Base-by-base conservation (phyloP, 306 rosid species). In the Malus sieversii region DNA sequence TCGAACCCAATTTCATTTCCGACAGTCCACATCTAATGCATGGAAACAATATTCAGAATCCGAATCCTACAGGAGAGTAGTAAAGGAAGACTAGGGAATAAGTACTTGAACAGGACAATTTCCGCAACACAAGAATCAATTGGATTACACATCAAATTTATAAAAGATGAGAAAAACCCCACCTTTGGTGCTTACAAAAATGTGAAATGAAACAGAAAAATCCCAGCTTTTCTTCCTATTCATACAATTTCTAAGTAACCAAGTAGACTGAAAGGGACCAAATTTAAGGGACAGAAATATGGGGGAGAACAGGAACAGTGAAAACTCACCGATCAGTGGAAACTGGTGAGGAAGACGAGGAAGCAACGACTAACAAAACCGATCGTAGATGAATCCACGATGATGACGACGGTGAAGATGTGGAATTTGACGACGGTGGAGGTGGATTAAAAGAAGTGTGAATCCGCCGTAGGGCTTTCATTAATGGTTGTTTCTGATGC, bases 381-480 rank as follows among this genome's bases (percentile, higher is more conserved):
- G 75, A 77, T 77, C 75, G 80, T 75, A 77, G 8, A 77, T 77
- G 80, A 69, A 77, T 32, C 80, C 80, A 77, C 60, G 68, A 73
- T 44, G 77, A 77, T 30, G 80, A 66, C 2, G 80, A 77, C 8
- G 65, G 38, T 8, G 74, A 30, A 12, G 79, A 76, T 25, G 68
- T 53, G 10, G 80, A 57, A 29, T 79, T 79, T 57, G 79, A 51
- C 51, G 83, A 40, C 51, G 75, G 40, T 11, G 83, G 74, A 35
- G 83, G 53, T 12, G 83, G 62, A 74, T 63, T 25, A 79, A 74
- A 73, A 60, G 80, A 77, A 59, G 75, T 70, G 80, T 77, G 80
- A 48, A 75, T 70, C 70, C 80, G 73, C 42, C 80, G 48, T 59
- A 77, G 61, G 80, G 80, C 51, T 70, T 51, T 77, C 80, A 69